Conservation (phyloP, 257 asterid genomes). For the Solanum pennellii region DNA sequence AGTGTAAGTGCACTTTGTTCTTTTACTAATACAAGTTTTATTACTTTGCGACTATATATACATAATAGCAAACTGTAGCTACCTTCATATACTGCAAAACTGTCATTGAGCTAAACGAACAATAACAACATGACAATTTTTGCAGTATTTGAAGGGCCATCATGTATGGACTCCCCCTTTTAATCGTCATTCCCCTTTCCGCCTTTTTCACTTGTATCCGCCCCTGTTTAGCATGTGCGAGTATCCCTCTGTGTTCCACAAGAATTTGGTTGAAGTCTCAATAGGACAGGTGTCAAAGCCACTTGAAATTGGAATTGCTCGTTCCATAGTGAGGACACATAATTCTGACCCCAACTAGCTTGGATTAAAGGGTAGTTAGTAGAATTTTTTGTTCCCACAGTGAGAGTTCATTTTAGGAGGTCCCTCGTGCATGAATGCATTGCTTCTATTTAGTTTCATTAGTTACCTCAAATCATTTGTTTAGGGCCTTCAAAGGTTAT, state of each 20-base stretch:
- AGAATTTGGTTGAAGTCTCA: neutral
- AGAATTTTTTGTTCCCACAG: neutral
- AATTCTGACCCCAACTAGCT: neutral
- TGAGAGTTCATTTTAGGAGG: neutral
- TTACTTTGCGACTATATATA: neutral
- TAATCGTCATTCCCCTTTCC: neutral
- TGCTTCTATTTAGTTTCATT: neutral
- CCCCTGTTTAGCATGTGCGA: neutral
- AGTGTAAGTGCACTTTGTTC: constrained; percentile 30
- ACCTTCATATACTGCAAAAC: neutral
- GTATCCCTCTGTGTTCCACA: neutral
- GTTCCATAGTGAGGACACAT: neutral
- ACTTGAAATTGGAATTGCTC: neutral
- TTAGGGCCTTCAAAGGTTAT: neutral
- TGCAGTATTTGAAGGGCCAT: neutral
- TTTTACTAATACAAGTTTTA: neutral
- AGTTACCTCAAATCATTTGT: neutral
- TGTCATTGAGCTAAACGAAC: neutral
- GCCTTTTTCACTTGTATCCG: neutral
- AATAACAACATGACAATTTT: neutral
- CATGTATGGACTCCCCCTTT: neutral
- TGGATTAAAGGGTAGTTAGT: neutral
- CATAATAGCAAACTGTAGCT: neutral
- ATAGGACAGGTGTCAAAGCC: neutral
- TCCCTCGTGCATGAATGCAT: neutral